These are phyloP conservation scores for Solanum bukasovii DNA, from an alignment of 257 asterid genomes.

Conservation along the genomic window DNA sequence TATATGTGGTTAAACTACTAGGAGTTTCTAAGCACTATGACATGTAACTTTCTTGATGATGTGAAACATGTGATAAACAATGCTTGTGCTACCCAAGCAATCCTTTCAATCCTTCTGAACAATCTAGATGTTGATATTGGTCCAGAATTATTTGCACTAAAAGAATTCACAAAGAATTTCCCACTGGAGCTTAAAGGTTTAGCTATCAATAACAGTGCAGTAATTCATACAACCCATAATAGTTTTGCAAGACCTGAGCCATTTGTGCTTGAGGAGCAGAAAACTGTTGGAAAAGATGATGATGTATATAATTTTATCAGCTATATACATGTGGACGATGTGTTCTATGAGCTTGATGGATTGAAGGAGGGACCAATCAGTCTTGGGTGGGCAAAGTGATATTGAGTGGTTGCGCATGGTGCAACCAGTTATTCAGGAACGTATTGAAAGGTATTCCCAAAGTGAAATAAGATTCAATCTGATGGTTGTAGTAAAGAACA, in stretches of 20 bases:
- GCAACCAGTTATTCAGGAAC: constrained; percentile 82
- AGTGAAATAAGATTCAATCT: constrained; percentile 85
- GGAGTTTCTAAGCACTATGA: neutral
- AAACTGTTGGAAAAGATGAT: constrained; percentile 72
- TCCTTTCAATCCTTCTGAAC: constrained; percentile 77
- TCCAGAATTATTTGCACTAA: constrained; percentile 63
- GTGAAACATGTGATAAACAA: constrained; percentile 71
- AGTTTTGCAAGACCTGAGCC: constrained; percentile 96
- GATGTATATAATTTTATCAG: constrained; percentile 93
- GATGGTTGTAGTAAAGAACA: constrained; percentile 71
- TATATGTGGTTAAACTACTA: neutral
- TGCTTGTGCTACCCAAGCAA: constrained; percentile 99
- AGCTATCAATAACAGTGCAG: constrained; percentile 86
- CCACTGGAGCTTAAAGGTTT: constrained; percentile 90
- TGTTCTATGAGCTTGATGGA: constrained; percentile 93
- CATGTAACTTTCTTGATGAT: neutral
- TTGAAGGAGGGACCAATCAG: constrained; percentile 95
- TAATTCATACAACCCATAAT: constrained; percentile 80
- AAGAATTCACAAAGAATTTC: constrained; percentile 79
- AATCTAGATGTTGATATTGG: constrained; percentile 79
- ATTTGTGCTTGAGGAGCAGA: constrained; percentile 83
- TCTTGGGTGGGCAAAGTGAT: constrained; percentile 75
- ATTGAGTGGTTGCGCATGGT: constrained; percentile 74
- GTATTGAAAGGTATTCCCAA: constrained; percentile 74
- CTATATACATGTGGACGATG: constrained; percentile 80